These are phyloP conservation scores for Beta macrorhiza DNA, from an alignment of 179 eudicot species.

Conservation along the genomic window DNA sequence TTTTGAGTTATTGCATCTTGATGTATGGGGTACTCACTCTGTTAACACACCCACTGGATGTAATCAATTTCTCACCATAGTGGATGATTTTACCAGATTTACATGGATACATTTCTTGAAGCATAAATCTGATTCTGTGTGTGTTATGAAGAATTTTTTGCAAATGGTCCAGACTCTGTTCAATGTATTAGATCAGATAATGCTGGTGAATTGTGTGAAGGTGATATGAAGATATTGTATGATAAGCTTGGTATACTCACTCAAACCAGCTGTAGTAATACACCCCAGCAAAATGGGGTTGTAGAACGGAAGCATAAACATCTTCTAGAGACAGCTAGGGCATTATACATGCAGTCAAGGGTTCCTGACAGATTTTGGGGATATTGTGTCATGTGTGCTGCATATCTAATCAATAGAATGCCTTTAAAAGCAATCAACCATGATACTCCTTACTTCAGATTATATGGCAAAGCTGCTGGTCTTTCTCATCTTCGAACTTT, in stretches of 20 bases:
- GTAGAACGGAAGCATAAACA: slow-evolving; percentile 12
- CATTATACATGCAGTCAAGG: background rate
- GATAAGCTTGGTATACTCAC: background rate
- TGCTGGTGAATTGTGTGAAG: background rate
- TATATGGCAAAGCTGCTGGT: no score
- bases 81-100: no score
- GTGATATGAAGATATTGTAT: fast-evolving
- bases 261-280: background rate
- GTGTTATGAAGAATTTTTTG: no score
- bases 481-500: no score
- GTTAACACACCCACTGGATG: no score
- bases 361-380: background rate
- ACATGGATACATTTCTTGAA: no score
- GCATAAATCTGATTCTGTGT: no score
- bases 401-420: background rate
- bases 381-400: background rate
- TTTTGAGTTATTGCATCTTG: no score
- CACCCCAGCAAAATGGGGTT: background rate
- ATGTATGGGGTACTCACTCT: no score
- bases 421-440: background rate
- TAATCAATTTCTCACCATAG: no score
- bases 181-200: no score
- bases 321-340: background rate
- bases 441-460: background rate
- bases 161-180: no score